Evolutionary conservation across 2,329 filamentous ascomycete species (phyloP).

Genomic region (Daldinia sp.): DNA sequence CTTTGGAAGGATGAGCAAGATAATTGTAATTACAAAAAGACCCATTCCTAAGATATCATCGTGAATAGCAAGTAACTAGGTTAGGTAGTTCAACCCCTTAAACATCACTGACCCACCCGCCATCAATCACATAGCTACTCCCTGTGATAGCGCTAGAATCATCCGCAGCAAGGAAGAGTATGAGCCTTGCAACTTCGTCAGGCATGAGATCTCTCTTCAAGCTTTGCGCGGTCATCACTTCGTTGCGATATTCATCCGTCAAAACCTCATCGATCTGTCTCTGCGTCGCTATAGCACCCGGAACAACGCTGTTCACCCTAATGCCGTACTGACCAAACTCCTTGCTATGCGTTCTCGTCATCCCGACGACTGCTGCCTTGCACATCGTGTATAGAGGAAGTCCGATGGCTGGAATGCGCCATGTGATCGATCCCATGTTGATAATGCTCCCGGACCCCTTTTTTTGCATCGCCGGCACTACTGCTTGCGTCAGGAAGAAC

Average conservation of each 20-base stretch:
- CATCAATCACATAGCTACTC: constrained; percentile 52
- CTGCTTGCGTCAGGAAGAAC: constrained; percentile 53
- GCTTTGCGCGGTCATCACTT: constrained; percentile 52
- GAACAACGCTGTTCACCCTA: constrained; percentile 59
- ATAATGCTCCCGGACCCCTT: constrained; percentile 48
- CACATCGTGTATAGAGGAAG: constrained; percentile 49
- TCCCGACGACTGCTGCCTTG: constrained; percentile 51
- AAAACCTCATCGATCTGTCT: constrained; percentile 54
- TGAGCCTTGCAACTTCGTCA: constrained; percentile 55
- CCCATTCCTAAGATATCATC: too few relatives aligned
- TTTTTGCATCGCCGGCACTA: constrained; percentile 48
- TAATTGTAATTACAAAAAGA: too few relatives aligned
- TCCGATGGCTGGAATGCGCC: constrained; percentile 48
- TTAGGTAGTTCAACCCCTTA: constrained; percentile 10
- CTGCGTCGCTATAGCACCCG: constrained; percentile 56
- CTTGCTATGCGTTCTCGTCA: constrained; percentile 50
- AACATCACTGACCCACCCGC: constrained; percentile 47
- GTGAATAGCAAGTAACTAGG: too few relatives aligned
- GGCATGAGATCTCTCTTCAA: constrained; percentile 53
- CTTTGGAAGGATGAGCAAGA: neutral
- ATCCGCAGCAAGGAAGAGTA: constrained; percentile 56
- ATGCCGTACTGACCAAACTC: constrained; percentile 51
- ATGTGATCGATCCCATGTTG: constrained; percentile 53
- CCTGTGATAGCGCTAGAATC: constrained; percentile 58
- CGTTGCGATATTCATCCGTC: constrained; percentile 51